Conservation (phyloP, 2,329 filamentous ascomycete genomes). For the Colletotrichum limetticola region DNA sequence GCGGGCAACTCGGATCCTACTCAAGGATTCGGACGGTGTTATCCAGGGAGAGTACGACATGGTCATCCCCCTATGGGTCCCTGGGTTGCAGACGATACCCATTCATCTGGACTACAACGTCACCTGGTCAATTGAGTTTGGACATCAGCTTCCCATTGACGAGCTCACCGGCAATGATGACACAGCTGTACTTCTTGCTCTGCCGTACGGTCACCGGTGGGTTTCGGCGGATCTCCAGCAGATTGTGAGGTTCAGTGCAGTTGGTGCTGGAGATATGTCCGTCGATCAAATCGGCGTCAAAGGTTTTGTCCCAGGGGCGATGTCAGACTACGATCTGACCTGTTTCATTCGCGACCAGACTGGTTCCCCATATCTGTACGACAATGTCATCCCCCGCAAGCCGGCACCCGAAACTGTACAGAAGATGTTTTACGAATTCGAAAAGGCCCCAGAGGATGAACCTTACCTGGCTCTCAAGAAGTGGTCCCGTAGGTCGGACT, state of each 20-base stretch:
- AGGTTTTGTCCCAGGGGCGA: slow-evolving; percentile 40
- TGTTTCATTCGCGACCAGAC: slow-evolving; percentile 54
- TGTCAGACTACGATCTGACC: slow-evolving; percentile 35
- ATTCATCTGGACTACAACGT: slow-evolving; percentile 52
- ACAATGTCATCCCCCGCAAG: slow-evolving; percentile 53
- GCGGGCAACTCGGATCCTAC: slow-evolving; percentile 34
- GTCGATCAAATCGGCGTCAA: slow-evolving; percentile 45
- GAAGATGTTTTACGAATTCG: slow-evolving; percentile 44
- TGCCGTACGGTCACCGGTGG: slow-evolving; percentile 62
- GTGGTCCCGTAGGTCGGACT: slow-evolving; percentile 68
- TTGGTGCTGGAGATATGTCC: slow-evolving; percentile 39
- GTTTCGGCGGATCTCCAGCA: slow-evolving; percentile 49
- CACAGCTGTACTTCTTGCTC: slow-evolving; percentile 55
- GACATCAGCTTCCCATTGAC: slow-evolving; percentile 31
- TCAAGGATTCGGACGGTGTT: slow-evolving; percentile 42
- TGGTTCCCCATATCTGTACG: slow-evolving; percentile 53
- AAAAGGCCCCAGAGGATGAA: slow-evolving; percentile 52
- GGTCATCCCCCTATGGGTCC: slow-evolving; percentile 55
- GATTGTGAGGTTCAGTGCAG: slow-evolving; percentile 54
- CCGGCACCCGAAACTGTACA: slow-evolving; percentile 55
- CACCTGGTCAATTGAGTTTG: slow-evolving; percentile 50
- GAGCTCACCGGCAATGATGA: slow-evolving; percentile 49
- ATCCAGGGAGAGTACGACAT: slow-evolving; percentile 53
- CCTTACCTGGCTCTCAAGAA: slow-evolving; percentile 60
- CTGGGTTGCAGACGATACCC: slow-evolving; percentile 47